Evolutionary conservation across 768 basidiomycete species (phyloP).

Genomic region (Suillus americanus): DNA sequence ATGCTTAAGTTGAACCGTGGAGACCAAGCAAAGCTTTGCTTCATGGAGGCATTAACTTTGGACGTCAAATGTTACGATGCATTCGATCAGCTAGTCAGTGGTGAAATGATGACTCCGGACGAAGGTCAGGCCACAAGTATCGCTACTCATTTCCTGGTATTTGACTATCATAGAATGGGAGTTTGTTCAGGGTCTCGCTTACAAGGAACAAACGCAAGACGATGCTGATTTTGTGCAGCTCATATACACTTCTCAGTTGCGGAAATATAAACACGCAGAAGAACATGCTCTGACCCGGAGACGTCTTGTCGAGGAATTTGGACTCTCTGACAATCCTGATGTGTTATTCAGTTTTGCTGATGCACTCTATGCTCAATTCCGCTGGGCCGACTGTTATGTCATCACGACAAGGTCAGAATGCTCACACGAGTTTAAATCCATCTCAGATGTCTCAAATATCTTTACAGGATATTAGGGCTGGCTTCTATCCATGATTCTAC

Average conservation of each 20-base stretch:
- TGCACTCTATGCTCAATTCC: conserved; percentile 80
- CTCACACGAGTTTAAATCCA: conserved; percentile 1
- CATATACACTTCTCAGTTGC: conserved; percentile 88
- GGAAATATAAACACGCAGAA: conserved; percentile 82
- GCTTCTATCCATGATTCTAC: conserved; percentile 87
- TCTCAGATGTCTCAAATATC: not conserved
- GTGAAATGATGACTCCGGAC: conserved; percentile 94
- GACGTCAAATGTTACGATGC: conserved; percentile 98
- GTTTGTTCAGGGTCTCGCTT: conserved; percentile 84
- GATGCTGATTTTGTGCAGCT: conserved; percentile 91
- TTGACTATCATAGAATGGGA: conserved; percentile 80
- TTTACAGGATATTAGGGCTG: conserved; percentile 73
- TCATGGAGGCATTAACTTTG: conserved; percentile 91
- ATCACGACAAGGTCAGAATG: conserved; percentile 71
- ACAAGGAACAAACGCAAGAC: conserved; percentile 77
- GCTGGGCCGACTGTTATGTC: conserved; percentile 92
- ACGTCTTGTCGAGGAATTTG: conserved; percentile 80
- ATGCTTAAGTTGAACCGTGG: conserved; percentile 93
- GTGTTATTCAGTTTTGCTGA: conserved; percentile 90
- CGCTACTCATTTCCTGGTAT: not conserved
- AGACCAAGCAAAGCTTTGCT: conserved; percentile 89
- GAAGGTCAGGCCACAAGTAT: conserved; percentile 67
- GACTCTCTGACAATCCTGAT: conserved; percentile 88
- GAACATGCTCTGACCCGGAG: conserved; percentile 82
- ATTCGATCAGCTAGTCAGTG: conserved; percentile 84